Conservation (phyloP, 2,329 filamentous ascomycete genomes). For the Claviceps humidiphila region DNA sequence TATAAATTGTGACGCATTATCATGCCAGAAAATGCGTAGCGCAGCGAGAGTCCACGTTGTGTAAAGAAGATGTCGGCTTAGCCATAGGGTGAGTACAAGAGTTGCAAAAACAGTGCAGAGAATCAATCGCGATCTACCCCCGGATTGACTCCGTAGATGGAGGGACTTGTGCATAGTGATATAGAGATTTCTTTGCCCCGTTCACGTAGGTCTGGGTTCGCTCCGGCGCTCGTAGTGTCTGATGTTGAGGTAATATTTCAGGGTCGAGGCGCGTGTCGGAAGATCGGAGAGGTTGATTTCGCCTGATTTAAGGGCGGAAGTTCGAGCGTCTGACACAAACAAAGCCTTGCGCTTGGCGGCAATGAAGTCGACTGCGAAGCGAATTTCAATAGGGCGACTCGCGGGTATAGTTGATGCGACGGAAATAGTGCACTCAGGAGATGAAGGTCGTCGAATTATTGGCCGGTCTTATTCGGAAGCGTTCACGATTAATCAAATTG, state of each 20-base stretch:
- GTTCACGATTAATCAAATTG: not conserved
- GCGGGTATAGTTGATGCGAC: not conserved
- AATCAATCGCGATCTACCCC: conserved; percentile 3
- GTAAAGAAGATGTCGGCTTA: conserved; percentile 11
- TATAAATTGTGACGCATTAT: conserved; percentile 14
- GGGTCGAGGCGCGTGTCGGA: not conserved
- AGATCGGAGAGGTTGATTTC: not conserved
- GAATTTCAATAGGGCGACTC: not conserved
- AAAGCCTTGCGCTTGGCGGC: not conserved
- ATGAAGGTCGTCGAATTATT: not conserved
- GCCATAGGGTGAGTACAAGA: conserved; percentile 6
- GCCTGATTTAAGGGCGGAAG: not conserved
- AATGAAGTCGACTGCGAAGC: not conserved
- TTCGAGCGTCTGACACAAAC: not conserved
- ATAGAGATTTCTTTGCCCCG: not conserved
- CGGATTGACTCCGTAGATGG: conserved; percentile 2
- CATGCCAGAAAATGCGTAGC: conserved; percentile 15
- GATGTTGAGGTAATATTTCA: not conserved
- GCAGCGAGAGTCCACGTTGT: conserved; percentile 17
- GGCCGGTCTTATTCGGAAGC: not conserved
- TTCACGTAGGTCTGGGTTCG: not conserved
- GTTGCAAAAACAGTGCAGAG: conserved; percentile 5
- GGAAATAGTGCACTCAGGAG: not conserved
- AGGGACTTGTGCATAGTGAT: conserved; percentile 6
- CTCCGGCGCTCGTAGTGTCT: not conserved